Conservation (phyloP, 805 yeast genomes). For the Yarrowia porcina region DNA sequence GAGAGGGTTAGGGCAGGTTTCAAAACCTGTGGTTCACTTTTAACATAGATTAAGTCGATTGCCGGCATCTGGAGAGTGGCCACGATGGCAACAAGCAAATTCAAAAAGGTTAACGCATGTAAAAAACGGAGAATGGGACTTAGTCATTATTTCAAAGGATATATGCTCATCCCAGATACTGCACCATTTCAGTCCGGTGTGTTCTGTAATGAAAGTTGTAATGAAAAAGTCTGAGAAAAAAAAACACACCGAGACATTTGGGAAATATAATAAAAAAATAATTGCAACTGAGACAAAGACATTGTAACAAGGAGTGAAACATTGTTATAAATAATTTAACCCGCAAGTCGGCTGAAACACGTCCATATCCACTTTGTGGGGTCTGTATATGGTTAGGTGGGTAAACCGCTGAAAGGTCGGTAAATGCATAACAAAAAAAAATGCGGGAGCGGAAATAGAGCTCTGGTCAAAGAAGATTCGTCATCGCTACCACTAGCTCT, state of each 20-base stretch:
- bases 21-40: background rate
- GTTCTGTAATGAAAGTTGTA: too few relatives aligned
- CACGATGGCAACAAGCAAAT: background rate
- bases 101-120: background rate
- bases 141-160: too few relatives aligned
- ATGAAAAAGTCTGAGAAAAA: too few relatives aligned
- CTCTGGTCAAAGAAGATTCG: background rate
- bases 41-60: background rate
- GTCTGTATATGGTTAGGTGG: background rate
- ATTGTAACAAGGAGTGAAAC: too few relatives aligned
- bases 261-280: too few relatives aligned
- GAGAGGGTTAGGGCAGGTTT: background rate
- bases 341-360: too few relatives aligned
- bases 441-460: background rate
- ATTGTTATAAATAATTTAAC: too few relatives aligned
- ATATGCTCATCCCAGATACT: too few relatives aligned
- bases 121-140: too few relatives aligned
- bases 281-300: too few relatives aligned
- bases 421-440: background rate
- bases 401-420: background rate
- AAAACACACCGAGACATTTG: too few relatives aligned
- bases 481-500: background rate
- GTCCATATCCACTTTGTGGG: background rate
- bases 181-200: too few relatives aligned
- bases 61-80: slow-evolving; percentile 7